These are phyloP conservation scores for Leccinum rimulosum DNA, from an alignment of 768 basidiomycete genomes.

Conservation along the genomic window DNA sequence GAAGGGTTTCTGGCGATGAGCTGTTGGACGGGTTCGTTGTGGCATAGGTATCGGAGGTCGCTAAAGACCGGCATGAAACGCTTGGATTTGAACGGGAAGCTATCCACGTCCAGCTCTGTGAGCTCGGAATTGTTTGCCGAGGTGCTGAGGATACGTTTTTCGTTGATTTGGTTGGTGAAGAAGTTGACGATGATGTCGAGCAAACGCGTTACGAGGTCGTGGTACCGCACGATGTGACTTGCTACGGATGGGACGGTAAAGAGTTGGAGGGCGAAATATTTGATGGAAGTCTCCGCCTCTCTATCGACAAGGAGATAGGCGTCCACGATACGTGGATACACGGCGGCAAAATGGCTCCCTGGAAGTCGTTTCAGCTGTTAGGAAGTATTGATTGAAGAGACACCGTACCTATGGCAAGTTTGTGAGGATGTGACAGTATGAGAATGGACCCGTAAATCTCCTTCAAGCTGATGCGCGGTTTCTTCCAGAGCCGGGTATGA, in stretches of 20 bases:
- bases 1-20: conserved; percentile 69
- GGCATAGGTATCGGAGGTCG: conserved; percentile 82
- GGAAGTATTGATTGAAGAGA: not conserved
- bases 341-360: conserved; percentile 83
- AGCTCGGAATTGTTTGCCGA: conserved; percentile 17
- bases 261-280: conserved; percentile 88
- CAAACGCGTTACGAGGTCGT: conserved; percentile 71
- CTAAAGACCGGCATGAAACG: conserved; percentile 95
- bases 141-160: conserved; percentile 57
- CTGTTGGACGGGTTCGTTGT: conserved; percentile 75
- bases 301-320: conserved; percentile 90
- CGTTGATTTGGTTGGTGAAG: conserved; percentile 86
- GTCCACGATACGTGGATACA: conserved; percentile 86
- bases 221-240: conserved; percentile 69
- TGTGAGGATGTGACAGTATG: conserved; percentile 69
- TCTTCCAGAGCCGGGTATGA: conserved; percentile 84
- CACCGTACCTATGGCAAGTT: conserved; percentile 67
- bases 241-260: conserved; percentile 91
- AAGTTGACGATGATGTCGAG: conserved; percentile 85
- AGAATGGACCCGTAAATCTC: conserved; percentile 79
- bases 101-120: conserved; percentile 71
- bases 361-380: conserved; percentile 4
- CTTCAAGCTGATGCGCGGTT: conserved; percentile 74
- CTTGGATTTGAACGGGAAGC: conserved; percentile 88
- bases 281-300: conserved; percentile 93